phyloP scores from a whole-genome alignment of 2,329 filamentous ascomycete genomes.

The Aspergillus ochraceoroseus region DNA sequence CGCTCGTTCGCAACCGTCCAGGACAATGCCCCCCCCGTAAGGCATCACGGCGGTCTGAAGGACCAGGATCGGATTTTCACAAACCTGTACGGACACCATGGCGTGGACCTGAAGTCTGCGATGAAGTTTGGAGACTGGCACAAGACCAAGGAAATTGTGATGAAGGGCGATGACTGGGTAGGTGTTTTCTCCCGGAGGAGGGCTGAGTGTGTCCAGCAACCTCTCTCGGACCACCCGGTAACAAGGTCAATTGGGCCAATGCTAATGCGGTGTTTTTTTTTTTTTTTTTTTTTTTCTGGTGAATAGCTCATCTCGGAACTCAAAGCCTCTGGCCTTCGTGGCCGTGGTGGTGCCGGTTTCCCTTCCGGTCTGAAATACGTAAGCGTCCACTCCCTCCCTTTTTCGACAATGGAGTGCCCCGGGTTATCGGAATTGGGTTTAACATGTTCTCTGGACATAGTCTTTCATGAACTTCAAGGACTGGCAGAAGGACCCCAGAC shows the following conservation, averaged over 20 bases:
- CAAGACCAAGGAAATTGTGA: constrained; percentile 96
- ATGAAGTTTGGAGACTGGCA: constrained; percentile 99
- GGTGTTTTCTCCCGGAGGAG: constrained; percentile 8
- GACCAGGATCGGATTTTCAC: constrained; percentile 99
- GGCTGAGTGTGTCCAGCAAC: no score
- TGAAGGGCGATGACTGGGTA: constrained; percentile 95
- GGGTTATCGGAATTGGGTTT: background rate
- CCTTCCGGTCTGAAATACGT: constrained; percentile 99
- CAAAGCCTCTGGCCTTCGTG: constrained; percentile 91
- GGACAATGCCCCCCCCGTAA: constrained; percentile 57
- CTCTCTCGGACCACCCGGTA: no score
- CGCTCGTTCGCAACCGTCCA: constrained; percentile 78
- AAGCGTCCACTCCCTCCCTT: constrained; percentile 40
- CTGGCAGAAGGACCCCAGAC: constrained; percentile 96
- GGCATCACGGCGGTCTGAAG: constrained; percentile 76
- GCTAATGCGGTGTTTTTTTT: constrained; percentile 23
- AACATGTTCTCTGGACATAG: constrained; percentile 48
- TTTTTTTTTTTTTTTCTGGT: no score
- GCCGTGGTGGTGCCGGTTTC: constrained; percentile 95
- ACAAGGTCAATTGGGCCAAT: constrained; percentile 5
- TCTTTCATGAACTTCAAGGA: constrained; percentile 99
- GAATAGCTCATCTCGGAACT: constrained; percentile 85
- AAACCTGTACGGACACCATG: constrained; percentile 93
- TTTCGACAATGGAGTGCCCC: background rate
- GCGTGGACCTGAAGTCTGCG: constrained; percentile 83